Percentiles rank a stretch among this genome's conserved stretches.
Conservation (phyloP, 2,329 filamentous ascomycete genomes). For the Albophoma yamanashiensis region DNA sequence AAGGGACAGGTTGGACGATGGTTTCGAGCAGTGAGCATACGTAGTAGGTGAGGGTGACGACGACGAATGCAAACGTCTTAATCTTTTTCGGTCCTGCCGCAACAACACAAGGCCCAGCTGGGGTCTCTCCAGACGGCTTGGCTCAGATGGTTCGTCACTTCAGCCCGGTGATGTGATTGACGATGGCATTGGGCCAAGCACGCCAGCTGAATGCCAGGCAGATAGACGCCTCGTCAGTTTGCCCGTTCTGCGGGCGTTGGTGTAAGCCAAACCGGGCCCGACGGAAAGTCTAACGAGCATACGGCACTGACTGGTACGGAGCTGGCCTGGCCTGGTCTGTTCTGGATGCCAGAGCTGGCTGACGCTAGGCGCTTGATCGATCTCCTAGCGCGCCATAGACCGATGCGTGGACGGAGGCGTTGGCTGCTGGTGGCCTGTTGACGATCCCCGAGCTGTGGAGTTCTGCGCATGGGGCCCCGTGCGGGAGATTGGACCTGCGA, state of each 20-base stretch:
- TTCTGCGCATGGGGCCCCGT: not conserved
- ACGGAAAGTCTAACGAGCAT: not conserved
- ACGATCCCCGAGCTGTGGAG: too few relatives aligned
- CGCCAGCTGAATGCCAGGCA: not conserved
- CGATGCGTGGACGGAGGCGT: not conserved
- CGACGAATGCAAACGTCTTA: not conserved
- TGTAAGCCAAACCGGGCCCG: not conserved
- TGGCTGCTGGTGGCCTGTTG: not conserved
- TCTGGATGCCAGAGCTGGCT: not conserved
- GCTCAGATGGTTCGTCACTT: not conserved
- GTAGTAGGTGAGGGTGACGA: not conserved
- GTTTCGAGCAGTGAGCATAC: not conserved
- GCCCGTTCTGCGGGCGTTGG: not conserved
- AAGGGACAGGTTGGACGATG: not conserved
- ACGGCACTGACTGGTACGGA: not conserved
- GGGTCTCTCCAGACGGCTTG: not conserved
- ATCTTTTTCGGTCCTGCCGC: not conserved
- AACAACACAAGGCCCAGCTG: not conserved
- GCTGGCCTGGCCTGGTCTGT: not conserved
- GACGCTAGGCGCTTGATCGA: not conserved
- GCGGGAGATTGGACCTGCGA: not conserved
- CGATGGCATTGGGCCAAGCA: not conserved
- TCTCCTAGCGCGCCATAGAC: not conserved
- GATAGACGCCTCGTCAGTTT: not conserved
- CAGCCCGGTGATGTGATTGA: not conserved